A percentile compares a stretch with the other conserved stretches of the same genome.
Evolutionary conservation across 169 alveolate genomes (phyloP).

Genomic region (Cryptosporidium meleagridis): DNA sequence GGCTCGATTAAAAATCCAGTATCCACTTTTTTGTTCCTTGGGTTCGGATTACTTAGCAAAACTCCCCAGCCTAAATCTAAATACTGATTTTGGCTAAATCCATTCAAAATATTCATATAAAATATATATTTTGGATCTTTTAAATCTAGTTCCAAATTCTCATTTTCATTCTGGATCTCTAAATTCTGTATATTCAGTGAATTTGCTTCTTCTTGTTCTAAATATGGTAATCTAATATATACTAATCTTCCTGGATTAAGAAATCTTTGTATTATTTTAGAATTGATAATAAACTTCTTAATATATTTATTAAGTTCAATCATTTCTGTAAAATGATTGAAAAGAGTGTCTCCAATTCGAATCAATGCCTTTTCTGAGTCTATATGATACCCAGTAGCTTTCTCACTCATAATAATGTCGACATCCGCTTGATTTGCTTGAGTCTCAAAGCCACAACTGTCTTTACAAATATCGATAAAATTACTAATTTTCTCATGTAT

Average conservation of each 20-base stretch:
- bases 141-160: neutral
- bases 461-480: neutral
- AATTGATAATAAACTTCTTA: conserved; percentile 78
- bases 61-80: conserved; percentile 80
- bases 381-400: neutral
- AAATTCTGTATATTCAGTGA: conserved; percentile 14
- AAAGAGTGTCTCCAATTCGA: conserved; percentile 26
- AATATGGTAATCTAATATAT: conserved; percentile 80
- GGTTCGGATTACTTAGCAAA: conserved; percentile 33
- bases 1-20: conserved; percentile 38
- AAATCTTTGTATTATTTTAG: conserved; percentile 85
- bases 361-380: conserved; percentile 28
- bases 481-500: neutral
- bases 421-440: neutral
- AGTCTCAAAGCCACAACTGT: neutral
- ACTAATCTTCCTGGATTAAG: conserved; percentile 89
- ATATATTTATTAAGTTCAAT: conserved; percentile 75
- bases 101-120: neutral
- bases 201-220: conserved; percentile 84
- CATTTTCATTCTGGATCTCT: neutral
- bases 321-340: conserved; percentile 20
- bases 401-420: conserved; percentile 13
- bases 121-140: neutral
- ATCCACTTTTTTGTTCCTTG: neutral
- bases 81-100: conserved; percentile 27